A percentile compares a stretch with the other conserved stretches of the same genome.
These are phyloP conservation scores for Diplosphaera chodatii DNA, from an alignment of 139 green algal genomes.

Conservation along the genomic window DNA sequence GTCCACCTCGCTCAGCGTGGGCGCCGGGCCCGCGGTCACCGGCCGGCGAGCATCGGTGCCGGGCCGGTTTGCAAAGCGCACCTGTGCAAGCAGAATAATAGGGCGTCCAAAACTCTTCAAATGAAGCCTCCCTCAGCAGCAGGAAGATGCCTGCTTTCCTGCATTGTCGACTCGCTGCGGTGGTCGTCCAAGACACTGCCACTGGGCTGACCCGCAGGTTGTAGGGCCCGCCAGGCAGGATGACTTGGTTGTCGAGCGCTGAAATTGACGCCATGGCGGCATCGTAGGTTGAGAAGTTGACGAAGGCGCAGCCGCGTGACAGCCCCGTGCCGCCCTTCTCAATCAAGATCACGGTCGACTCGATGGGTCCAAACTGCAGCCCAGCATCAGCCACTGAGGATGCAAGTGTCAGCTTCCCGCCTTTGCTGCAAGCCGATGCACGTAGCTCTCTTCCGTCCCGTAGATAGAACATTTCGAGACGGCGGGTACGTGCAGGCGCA, in stretches of 20 bases:
- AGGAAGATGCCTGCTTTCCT: too few species aligned
- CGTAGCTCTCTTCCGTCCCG: too few species aligned
- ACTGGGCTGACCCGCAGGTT: not conserved
- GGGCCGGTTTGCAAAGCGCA: not conserved
- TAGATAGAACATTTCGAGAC: too few species aligned
- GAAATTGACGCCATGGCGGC: not conserved
- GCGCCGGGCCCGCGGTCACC: not conserved
- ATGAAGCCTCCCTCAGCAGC: too few species aligned
- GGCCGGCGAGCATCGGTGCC: not conserved
- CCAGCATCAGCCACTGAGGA: not conserved
- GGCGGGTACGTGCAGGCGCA: not conserved
- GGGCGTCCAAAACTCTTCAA: too few species aligned
- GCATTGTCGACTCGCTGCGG: too few species aligned
- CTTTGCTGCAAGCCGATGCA: too few species aligned
- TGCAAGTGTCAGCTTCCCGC: too few species aligned
- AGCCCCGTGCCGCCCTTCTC: not conserved
- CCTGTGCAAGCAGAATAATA: too few species aligned
- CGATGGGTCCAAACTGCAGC: not conserved
- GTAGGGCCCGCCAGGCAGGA: not conserved
- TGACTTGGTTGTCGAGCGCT: not conserved
- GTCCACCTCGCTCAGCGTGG: not conserved
- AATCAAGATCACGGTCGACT: not conserved
- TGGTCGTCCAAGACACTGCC: too few species aligned
- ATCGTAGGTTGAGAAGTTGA: not conserved
- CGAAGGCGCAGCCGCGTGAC: not conserved